Base-by-base conservation (phyloP, 129 eudicot species). In the Cynara cardunculus region DNA sequence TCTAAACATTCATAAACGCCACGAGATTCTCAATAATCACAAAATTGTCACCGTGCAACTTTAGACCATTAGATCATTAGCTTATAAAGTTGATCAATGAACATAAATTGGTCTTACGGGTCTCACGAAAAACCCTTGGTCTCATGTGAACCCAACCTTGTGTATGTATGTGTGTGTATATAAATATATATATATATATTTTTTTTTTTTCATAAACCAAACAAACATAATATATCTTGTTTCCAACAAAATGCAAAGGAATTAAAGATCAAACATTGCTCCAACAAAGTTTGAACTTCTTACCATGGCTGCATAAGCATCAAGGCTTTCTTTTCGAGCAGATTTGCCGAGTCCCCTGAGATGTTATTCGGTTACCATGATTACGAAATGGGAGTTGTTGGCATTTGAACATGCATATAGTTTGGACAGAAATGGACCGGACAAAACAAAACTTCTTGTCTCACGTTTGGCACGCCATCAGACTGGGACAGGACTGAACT, bases 271-370 rank as follows among this genome's bases (percentile, higher is more conserved):
- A 59, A 59, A n/a, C 18, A 37, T 21, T 25, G 12, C n/a, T 44
- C 0, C 21, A 7, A 24, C 13, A 18, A 12, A 21, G 14, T 18
- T 0, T 12, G n/a, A 7, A 41, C 78, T 75, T 30, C 91, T 68
- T 77, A 95, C 99, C 96, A 85, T 53, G 59, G 99, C 99, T 32
- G 99, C 97, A 84, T 90, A 95, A 72, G 97, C 94, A 85, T 95
- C 99, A 31, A 87, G 79, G 35, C 56, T 85, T 28, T 85, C 92
- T 64, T 88, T 87, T 39, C 97, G 97, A 61, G 89, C 90, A 78
- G 90, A 76, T 78, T 90, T 90, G 80, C 86, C 84, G 46, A 95
- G 90, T 22, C 97, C 96, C 89, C 99, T 95, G 92, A 72, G 69
- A 65, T 27, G 68, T 75, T 76, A 41, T 64, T 22, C 37, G 0